Conservation (phyloP, 202 grass and related monocot species). For the Saccharum hybrid region DNA sequence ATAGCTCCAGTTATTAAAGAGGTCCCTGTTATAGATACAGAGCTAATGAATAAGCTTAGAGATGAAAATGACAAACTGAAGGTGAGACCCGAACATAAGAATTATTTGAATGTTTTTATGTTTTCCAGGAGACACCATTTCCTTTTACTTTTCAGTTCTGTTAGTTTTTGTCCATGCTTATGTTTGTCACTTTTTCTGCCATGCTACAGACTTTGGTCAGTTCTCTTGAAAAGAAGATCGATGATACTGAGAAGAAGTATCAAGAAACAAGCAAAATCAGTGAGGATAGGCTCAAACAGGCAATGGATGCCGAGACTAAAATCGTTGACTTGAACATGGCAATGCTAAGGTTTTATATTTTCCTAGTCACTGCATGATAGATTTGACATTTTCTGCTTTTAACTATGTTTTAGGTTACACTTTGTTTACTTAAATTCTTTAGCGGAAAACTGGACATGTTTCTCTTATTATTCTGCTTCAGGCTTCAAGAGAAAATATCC, state of each 20-base stretch:
- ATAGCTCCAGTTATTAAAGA: constrained; percentile 84
- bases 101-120: background rate
- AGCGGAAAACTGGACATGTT: constrained; percentile 6
- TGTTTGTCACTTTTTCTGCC: constrained; percentile 39
- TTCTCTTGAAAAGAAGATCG: constrained; percentile 96
- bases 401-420: constrained; percentile 23
- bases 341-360: constrained; percentile 76
- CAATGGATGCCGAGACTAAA: constrained; percentile 81
- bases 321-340: constrained; percentile 79
- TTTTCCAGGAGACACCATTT: background rate
- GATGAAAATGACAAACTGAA: constrained; percentile 98
- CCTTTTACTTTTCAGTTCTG: constrained; percentile 4
- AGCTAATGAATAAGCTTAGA: constrained; percentile 88
- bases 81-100: constrained; percentile 51
- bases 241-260: constrained; percentile 90
- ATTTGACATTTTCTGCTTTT: constrained; percentile 11
- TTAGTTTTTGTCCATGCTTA: constrained; percentile 13
- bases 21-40: constrained; percentile 81
- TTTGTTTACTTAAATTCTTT: constrained; percentile 22
- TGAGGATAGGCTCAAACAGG: constrained; percentile 88
- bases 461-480: constrained; percentile 49
- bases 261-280: constrained; percentile 94
- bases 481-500: constrained; percentile 87
- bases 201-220: constrained; percentile 76
- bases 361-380: background rate